phyloP scores from a whole-genome alignment of 106 monocot species.

The Phalaenopsis equestris region DNA sequence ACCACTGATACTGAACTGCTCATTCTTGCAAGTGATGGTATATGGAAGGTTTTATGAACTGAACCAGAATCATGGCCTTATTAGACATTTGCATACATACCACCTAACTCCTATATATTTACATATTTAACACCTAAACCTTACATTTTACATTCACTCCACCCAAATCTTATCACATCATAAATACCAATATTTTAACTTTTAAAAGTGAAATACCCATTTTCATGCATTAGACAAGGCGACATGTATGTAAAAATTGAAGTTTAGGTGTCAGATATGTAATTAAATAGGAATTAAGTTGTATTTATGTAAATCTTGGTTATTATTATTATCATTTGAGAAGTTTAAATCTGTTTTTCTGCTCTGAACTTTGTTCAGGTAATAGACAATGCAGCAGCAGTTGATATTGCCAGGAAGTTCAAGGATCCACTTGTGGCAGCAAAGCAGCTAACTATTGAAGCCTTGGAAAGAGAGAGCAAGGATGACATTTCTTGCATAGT shows the following conservation, averaged over 20 bases:
- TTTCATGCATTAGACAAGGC: too few relatives aligned
- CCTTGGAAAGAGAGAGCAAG: slow-evolving; percentile 47
- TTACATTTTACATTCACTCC: too few relatives aligned
- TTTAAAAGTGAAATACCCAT: too few relatives aligned
- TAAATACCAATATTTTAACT: too few relatives aligned
- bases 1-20: slow-evolving; percentile 37
- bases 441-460: slow-evolving; percentile 46
- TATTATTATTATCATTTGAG: not conserved
- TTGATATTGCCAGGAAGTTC: slow-evolving; percentile 40
- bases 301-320: not conserved
- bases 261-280: too few relatives aligned
- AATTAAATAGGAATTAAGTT: too few relatives aligned
- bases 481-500: slow-evolving; percentile 80
- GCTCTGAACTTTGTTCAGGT: slow-evolving; percentile 29
- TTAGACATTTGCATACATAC: too few relatives aligned
- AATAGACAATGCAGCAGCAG: slow-evolving; percentile 54
- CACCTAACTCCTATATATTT: too few relatives aligned
- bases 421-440: slow-evolving; percentile 62
- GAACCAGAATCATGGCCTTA: not conserved
- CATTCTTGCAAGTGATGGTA: slow-evolving; percentile 71
- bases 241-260: too few relatives aligned
- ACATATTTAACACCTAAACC: too few relatives aligned
- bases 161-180: too few relatives aligned
- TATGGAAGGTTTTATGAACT: slow-evolving; percentile 59
- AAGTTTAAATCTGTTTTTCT: not conserved